Evolutionary conservation across 1,284 basidiomycete species (phyloP).

Genomic region (Phlebopus sp.): DNA sequence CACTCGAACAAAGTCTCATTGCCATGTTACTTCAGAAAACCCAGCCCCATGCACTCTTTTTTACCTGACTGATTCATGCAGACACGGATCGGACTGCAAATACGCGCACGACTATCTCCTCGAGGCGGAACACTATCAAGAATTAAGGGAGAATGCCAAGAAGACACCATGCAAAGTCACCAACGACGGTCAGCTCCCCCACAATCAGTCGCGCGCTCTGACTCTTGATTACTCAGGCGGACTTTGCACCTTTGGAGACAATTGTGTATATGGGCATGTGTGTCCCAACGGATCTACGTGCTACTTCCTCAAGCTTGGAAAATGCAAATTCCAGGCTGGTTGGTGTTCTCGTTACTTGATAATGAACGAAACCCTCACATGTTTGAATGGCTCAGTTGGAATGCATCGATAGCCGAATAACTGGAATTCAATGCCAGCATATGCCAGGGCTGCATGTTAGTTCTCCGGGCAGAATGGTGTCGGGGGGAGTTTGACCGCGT

Average conservation of each 20-base stretch:
- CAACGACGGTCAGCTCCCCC: slow-evolving; percentile 44
- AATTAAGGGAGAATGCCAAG: slow-evolving; percentile 52
- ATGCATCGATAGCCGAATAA: slow-evolving; percentile 26
- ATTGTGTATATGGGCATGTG: slow-evolving; percentile 59
- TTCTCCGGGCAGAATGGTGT: slow-evolving; percentile 15
- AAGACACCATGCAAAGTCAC: slow-evolving; percentile 56
- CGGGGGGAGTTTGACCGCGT: slow-evolving; percentile 7
- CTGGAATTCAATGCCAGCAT: slow-evolving; percentile 13
- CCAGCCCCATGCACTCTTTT: slow-evolving; percentile 63
- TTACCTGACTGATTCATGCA: slow-evolving; percentile 57
- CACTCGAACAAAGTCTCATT: slow-evolving; percentile 8
- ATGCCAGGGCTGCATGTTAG: slow-evolving; percentile 5
- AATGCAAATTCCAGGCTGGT: slow-evolving; percentile 61
- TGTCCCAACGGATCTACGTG: slow-evolving; percentile 51
- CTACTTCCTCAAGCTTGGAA: slow-evolving; percentile 49
- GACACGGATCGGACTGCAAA: slow-evolving; percentile 51
- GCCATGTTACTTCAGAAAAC: slow-evolving; percentile 36
- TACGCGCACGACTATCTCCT: slow-evolving; percentile 59
- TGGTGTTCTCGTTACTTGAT: slow-evolving; percentile 22
- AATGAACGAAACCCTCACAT: slow-evolving; percentile 17
- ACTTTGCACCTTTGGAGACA: slow-evolving; percentile 52
- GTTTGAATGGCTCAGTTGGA: slow-evolving; percentile 30
- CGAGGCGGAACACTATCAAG: slow-evolving; percentile 46
- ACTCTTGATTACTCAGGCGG: slow-evolving; percentile 39
- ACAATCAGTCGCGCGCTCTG: not conserved